phyloP scores from a whole-genome alignment of 805 yeast species.

The Debaryomyces prosopidis region DNA sequence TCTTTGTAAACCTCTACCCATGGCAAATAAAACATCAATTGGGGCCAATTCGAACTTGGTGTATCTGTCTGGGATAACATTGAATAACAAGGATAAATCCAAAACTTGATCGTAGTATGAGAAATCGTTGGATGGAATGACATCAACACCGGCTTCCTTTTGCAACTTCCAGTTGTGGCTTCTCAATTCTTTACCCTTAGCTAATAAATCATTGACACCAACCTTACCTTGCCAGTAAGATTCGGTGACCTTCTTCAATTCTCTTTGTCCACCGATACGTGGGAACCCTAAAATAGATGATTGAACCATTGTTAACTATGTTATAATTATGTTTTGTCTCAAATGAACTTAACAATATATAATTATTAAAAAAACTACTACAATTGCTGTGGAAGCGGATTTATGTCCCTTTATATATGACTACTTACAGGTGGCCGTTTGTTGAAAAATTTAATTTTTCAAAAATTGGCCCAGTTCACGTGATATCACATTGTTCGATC shows the following conservation, averaged over 20 bases:
- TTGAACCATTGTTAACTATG: constrained; percentile 67
- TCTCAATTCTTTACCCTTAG: constrained; percentile 94
- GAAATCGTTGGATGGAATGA: constrained; percentile 97
- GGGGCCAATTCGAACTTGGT: constrained; percentile 85
- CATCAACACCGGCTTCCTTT: constrained; percentile 94
- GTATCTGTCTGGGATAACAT: constrained; percentile 96
- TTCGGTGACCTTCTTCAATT: constrained; percentile 97
- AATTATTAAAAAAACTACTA: not conserved
- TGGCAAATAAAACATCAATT: constrained; percentile 93
- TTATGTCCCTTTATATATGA: not conserved
- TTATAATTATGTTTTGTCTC: not conserved
- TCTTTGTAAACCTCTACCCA: constrained; percentile 99
- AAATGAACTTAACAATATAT: not conserved
- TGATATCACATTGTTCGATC: not conserved
- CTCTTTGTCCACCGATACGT: constrained; percentile 99
- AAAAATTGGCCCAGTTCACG: not conserved
- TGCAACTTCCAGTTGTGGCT: constrained; percentile 97
- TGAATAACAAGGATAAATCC: constrained; percentile 89
- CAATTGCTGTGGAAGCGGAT: not conserved
- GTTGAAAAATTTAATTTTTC: not conserved
- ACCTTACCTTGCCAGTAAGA: constrained; percentile 98
- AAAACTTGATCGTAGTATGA: constrained; percentile 97
- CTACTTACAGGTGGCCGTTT: not conserved
- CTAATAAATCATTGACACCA: constrained; percentile 79
- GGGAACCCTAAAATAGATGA: constrained; percentile 99